phyloP scores from a whole-genome alignment of 371 early-diverging fungal genomes.

The Cokeromyces recurvatus region DNA sequence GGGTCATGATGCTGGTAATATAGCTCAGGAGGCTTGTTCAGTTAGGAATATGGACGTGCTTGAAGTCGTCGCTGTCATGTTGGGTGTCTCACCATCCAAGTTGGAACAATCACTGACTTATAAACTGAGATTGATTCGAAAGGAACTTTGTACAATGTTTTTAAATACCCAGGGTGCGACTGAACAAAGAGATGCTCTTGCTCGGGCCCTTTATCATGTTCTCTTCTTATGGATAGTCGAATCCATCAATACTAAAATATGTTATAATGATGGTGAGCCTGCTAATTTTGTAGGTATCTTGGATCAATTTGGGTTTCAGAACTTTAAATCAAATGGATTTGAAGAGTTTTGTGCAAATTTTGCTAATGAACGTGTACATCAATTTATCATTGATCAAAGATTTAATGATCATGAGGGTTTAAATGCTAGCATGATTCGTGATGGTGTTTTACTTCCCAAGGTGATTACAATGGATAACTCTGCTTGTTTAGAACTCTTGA shows the following conservation, averaged over 20 bases:
- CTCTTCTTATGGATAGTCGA: constrained; percentile 78
- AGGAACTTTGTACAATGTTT: constrained; percentile 78
- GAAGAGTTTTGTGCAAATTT: constrained; percentile 85
- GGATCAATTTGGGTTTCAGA: constrained; percentile 73
- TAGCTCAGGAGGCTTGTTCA: constrained; percentile 39
- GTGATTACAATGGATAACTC: constrained; percentile 57
- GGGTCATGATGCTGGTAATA: constrained; percentile 42
- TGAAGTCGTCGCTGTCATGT: constrained; percentile 66
- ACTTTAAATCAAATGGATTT: constrained; percentile 57
- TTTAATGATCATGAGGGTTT: constrained; percentile 44
- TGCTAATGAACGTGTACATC: constrained; percentile 75
- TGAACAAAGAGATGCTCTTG: constrained; percentile 62
- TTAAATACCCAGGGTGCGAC: constrained; percentile 61
- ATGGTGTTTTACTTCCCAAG: constrained; percentile 42
- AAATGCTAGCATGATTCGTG: constrained; percentile 19
- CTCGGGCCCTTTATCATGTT: constrained; percentile 69
- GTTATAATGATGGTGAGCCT: constrained; percentile 51
- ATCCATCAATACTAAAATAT: constrained; percentile 68
- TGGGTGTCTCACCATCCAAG: constrained; percentile 62
- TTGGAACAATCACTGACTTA: constrained; percentile 64
- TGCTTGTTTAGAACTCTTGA: constrained; percentile 56
- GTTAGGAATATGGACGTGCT: constrained; percentile 57
- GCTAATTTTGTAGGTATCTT: constrained; percentile 70
- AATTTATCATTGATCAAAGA: constrained; percentile 70
- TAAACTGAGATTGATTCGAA: constrained; percentile 47